phyloP scores from a whole-genome alignment of 2,329 filamentous ascomycete species.

The Lachnellula willkommii region DNA sequence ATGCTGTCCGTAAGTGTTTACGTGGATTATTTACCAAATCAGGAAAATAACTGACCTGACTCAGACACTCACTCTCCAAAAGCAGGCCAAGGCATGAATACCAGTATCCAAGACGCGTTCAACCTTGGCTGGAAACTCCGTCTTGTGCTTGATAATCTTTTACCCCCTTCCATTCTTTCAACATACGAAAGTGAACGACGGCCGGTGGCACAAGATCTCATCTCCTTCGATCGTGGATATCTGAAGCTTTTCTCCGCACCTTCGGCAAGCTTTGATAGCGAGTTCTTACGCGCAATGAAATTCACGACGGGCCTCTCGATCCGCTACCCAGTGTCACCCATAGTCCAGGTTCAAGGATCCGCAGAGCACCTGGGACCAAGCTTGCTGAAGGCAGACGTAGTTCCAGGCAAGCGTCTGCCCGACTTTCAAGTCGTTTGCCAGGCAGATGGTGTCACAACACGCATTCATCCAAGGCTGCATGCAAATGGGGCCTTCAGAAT shows the following conservation, averaged over 20 bases:
- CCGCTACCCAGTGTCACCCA: conserved; percentile 49
- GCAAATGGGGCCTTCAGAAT: conserved; percentile 55
- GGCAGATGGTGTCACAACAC: conserved; percentile 50
- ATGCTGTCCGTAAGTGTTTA: conserved; percentile 45
- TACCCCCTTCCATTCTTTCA: conserved; percentile 48
- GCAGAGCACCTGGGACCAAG: conserved; percentile 32
- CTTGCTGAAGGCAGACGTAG: conserved; percentile 24
- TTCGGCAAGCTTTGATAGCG: conserved; percentile 58
- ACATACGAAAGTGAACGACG: conserved; percentile 60
- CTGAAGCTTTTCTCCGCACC: conserved; percentile 51
- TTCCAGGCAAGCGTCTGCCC: conserved; percentile 52
- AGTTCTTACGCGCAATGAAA: conserved; percentile 52
- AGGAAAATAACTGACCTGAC: conserved; percentile 37
- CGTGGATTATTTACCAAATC: conserved; percentile 38
- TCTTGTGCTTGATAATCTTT: conserved; percentile 16
- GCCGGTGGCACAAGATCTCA: conserved; percentile 59
- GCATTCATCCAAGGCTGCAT: conserved; percentile 51
- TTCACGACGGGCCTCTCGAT: conserved; percentile 55
- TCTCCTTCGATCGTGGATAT: conserved; percentile 56
- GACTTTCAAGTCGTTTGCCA: conserved; percentile 56
- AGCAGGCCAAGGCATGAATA: conserved; percentile 57
- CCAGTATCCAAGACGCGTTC: conserved; percentile 54
- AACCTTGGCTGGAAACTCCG: conserved; percentile 57
- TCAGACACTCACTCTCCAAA: conserved; percentile 59
- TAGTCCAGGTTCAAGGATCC: conserved; percentile 49